phyloP scores from a whole-genome alignment of 73 alveolate genomes.

The Tetrahymena elliotti region DNA sequence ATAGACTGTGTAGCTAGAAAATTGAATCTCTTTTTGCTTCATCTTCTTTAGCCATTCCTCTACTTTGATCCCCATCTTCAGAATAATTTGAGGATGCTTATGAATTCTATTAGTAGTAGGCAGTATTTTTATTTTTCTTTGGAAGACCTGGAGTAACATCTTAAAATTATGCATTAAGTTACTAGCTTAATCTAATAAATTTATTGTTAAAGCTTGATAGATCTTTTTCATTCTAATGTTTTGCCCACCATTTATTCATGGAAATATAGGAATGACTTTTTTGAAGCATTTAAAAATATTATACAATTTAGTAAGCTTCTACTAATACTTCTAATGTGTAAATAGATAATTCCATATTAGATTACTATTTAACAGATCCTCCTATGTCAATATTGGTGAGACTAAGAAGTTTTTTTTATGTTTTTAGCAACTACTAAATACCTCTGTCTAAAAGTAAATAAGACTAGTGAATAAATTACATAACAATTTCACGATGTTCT shows the following conservation, averaged over 20 bases:
- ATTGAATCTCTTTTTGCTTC: background rate
- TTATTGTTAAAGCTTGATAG: background rate
- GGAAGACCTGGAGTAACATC: background rate
- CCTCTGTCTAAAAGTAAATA: background rate
- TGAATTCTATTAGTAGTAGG: background rate
- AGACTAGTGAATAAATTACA: background rate
- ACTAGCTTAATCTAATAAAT: background rate
- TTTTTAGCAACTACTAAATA: background rate
- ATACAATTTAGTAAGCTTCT: background rate
- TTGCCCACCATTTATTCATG: background rate
- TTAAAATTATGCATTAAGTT: background rate
- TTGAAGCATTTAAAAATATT: background rate
- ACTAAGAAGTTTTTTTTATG: background rate
- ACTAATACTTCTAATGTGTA: background rate
- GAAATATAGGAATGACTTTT: background rate
- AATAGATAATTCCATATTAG: background rate
- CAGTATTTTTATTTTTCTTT: background rate
- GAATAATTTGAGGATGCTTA: background rate
- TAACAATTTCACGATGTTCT: background rate
- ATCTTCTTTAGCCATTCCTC: background rate
- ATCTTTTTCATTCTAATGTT: background rate
- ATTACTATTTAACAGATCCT: background rate
- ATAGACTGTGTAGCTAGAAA: too few species aligned
- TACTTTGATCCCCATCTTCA: background rate
- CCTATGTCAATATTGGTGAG: background rate